Evolutionary conservation across 345 rosid species (phyloP), one percentile per base, ranked within the genome.

Genomic region (Eucalyptus polyanthemos): DNA sequence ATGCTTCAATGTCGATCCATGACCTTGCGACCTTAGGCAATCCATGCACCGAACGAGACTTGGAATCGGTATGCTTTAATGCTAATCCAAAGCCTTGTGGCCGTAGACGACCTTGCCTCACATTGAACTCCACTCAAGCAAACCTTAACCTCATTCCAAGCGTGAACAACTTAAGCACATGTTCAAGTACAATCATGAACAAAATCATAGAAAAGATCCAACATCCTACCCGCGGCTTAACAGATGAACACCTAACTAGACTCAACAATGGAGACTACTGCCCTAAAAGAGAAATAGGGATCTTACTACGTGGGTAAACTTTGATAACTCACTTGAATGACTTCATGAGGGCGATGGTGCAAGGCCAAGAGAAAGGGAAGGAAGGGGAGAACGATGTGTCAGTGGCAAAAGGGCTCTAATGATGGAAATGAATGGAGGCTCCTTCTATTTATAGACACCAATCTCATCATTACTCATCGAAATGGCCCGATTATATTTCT

Each of bases 1-100:
- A 0, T 3, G 3, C 53, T 8, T 50, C 53, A 50, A 50, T 2
- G 53, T 0, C 1, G 0, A 50, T 50, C 7, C 7, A 1, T 14
- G 53, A 50, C 53, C 19, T 50, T 15, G 19, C 1, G 2, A 15
- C 19, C 8, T 15, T 50, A 2, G 53, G 53, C 19, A 14, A 50
- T 50, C 53, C 53, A 5, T 14, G 17, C 53, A 14, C 7, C 1
- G 3, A 50, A 14, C 0, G 7, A 50, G 53, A 50, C 53, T 50
- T 50, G 53, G 51, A 50, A 14, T 0, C 1, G 0, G 17, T 14
- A 50, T 0, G 3, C 0, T 50, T 50, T 50, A 14, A 1, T 50
- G 53, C 3, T 14, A 1, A 50, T 14, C 53, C 0, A 50, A 50
- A 3, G 7, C 53, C 6, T 50, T 50, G 0, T 50, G 17, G 53